These are phyloP conservation scores for Ustanciosporium gigantosporum DNA, from an alignment of 1,284 basidiomycete genomes.

Conservation along the genomic window DNA sequence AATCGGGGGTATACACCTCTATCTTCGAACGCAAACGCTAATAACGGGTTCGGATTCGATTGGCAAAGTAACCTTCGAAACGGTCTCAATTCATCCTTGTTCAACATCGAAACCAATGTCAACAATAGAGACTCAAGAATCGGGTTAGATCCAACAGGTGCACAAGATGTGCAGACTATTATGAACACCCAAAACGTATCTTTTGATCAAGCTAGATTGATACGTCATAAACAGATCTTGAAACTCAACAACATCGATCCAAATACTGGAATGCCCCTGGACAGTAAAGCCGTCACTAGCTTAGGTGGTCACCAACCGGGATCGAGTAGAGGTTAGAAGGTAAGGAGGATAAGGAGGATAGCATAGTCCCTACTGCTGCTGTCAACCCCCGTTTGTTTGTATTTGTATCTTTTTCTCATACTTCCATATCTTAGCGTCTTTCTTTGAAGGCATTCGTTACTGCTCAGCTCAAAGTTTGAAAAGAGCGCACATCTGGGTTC, in stretches of 20 bases:
- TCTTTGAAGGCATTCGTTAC: too few relatives aligned
- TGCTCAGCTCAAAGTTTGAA: too few relatives aligned
- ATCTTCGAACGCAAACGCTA: too few relatives aligned
- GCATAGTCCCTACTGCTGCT: too few relatives aligned
- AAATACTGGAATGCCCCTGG: slow-evolving; percentile 52
- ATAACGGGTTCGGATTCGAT: background rate
- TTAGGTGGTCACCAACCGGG: slow-evolving; percentile 9
- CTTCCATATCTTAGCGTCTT: too few relatives aligned
- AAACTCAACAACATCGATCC: slow-evolving; percentile 53
- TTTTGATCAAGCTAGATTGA: slow-evolving; percentile 56
- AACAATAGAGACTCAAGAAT: slow-evolving; percentile 35
- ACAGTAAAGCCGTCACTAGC: slow-evolving; percentile 53
- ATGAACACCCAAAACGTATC: slow-evolving; percentile 44
- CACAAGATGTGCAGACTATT: slow-evolving; percentile 47
- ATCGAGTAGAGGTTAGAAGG: too few relatives aligned
- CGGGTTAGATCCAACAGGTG: slow-evolving; percentile 48
- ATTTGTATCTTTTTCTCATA: too few relatives aligned
- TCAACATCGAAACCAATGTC: slow-evolving; percentile 56
- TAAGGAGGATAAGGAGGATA: too few relatives aligned
- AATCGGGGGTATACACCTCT: background rate
- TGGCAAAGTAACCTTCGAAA: slow-evolving; percentile 29
- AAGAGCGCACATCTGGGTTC: too few relatives aligned
- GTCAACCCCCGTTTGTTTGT: too few relatives aligned
- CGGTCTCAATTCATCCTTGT: slow-evolving; percentile 45
- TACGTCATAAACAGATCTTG: slow-evolving; percentile 48